A percentile compares a stretch with the other conserved stretches of the same genome.
Conservation (phyloP, 2,329 filamentous ascomycete species). For the Fusarium graminum region DNA sequence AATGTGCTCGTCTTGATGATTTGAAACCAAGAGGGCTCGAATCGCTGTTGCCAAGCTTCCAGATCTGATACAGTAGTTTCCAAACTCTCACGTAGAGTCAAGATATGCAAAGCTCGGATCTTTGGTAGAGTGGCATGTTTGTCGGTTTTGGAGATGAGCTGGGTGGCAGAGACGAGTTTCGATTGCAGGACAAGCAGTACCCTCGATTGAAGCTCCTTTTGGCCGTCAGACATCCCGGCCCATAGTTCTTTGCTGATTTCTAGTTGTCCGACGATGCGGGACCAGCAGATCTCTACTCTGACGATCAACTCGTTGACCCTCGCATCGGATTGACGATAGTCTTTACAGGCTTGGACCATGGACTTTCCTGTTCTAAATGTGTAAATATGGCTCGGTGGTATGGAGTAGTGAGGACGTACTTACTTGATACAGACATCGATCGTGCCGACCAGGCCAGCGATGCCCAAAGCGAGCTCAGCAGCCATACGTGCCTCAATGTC, state of each 20-base stretch:
- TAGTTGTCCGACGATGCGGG: background rate
- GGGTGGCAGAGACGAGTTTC: background rate
- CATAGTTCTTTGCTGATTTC: background rate
- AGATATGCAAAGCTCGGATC: background rate
- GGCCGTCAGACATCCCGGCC: background rate
- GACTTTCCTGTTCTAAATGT: background rate
- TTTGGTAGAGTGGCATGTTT: background rate
- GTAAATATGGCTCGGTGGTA: background rate
- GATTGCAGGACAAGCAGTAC: constrained; percentile 1
- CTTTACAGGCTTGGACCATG: background rate
- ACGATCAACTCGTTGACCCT: background rate
- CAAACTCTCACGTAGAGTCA: background rate
- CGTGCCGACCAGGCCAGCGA: background rate
- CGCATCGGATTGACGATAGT: background rate
- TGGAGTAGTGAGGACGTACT: background rate
- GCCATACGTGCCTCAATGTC: background rate
- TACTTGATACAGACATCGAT: constrained; percentile 7
- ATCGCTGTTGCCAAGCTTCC: constrained; percentile 9
- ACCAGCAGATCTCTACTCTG: constrained; percentile 12
- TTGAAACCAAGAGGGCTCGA: constrained; percentile 8
- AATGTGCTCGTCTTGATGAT: background rate
- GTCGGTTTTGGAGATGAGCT: background rate
- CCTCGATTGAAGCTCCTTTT: background rate
- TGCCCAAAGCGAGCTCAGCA: background rate
- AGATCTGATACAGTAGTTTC: constrained; percentile 5